Percentiles rank a stretch among this genome's conserved stretches.
Conservation (phyloP, 2,329 filamentous ascomycete genomes). For the Phoma sp. region DNA sequence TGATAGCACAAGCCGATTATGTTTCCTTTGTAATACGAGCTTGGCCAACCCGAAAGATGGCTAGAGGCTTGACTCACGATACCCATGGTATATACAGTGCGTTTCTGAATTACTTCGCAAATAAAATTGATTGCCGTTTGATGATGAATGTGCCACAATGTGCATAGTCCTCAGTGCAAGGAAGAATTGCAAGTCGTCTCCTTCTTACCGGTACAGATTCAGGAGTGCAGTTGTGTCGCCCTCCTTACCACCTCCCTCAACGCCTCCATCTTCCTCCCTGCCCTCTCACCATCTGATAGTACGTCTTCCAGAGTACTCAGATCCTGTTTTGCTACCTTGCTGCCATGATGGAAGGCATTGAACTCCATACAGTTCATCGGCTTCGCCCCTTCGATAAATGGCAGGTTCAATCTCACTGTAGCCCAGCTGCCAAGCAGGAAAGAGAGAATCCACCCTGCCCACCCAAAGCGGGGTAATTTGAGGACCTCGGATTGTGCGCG, state of each 20-base stretch:
- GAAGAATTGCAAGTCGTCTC: too few species aligned
- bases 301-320: constrained; percentile 19
- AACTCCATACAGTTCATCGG: constrained; percentile 23
- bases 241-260: background rate
- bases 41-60: background rate
- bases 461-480: constrained; percentile 22
- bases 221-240: background rate
- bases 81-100: too few species aligned
- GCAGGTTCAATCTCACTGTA: constrained; percentile 13
- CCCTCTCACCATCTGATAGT: constrained; percentile 23
- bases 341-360: constrained; percentile 31
- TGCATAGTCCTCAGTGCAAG: too few species aligned
- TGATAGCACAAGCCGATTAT: too few species aligned
- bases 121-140: too few species aligned
- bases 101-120: too few species aligned
- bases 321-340: constrained; percentile 29
- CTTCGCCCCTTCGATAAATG: constrained; percentile 5
- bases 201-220: rapidly evolving
- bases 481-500: constrained; percentile 25
- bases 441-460: constrained; percentile 27
- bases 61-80: too few species aligned
- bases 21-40: too few species aligned
- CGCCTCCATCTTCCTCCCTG: constrained; percentile 19
- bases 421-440: constrained; percentile 22
- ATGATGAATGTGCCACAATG: too few species aligned